Percentiles rank a stretch among this genome's conserved stretches.
Conservation (phyloP, 148 eudicot genomes). For the Simmondsia chinensis region DNA sequence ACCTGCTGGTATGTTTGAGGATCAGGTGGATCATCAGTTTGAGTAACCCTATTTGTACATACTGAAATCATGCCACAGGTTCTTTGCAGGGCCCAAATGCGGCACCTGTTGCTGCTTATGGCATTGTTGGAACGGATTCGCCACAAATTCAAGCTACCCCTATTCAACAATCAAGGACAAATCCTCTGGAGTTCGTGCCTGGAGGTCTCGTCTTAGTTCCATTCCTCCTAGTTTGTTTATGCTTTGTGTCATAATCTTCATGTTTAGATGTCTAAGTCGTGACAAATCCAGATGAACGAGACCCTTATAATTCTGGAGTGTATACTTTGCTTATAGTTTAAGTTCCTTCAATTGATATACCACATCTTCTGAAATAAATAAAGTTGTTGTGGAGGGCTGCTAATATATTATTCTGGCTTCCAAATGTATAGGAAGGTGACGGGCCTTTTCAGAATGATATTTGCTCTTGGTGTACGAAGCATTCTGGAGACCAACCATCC, state of each 20-base stretch:
- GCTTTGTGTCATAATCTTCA: not conserved
- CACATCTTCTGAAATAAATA: too few species aligned
- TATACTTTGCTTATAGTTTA: too few species aligned
- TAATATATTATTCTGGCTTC: not conserved
- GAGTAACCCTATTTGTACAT: not conserved
- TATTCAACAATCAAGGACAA: constrained; percentile 19
- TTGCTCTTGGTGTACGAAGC: too few species aligned
- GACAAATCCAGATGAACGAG: too few species aligned
- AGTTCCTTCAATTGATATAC: too few species aligned
- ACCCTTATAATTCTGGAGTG: too few species aligned
- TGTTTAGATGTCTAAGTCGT: too few species aligned
- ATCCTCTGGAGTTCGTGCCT: constrained; percentile 17
- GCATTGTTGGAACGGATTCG: constrained; percentile 12
- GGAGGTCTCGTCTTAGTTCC: constrained; percentile 31
- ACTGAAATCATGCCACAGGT: constrained; percentile 26
- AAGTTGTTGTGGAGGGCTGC: too few species aligned
- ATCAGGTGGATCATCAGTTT: not conserved
- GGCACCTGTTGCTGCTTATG: constrained; percentile 27
- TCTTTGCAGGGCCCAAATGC: constrained; percentile 22
- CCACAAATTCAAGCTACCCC: constrained; percentile 20
- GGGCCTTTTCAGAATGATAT: too few species aligned
- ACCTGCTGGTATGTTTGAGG: constrained; percentile 26
- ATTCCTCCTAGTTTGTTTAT: not conserved
- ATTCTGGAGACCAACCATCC: too few species aligned
- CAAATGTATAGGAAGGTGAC: too few species aligned